Evolutionary conservation across 1,284 basidiomycete species (phyloP).

Genomic region (Exsudoporus floridanus): DNA sequence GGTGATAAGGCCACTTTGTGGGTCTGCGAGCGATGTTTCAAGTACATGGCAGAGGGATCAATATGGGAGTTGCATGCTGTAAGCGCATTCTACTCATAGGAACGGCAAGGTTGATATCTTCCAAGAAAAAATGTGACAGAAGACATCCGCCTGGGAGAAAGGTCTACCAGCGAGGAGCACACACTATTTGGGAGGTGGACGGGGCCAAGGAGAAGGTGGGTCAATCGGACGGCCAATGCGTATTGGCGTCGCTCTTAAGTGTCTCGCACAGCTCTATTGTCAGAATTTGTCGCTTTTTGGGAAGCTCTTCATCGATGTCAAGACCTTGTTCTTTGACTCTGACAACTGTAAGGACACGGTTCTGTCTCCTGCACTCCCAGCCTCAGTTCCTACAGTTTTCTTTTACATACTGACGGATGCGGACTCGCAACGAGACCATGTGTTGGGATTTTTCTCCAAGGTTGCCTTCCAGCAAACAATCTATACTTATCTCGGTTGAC

Average conservation of each 20-base stretch:
- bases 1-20: conserved; percentile 61
- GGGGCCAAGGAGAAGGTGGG: conserved; percentile 76
- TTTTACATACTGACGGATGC: conserved; percentile 95
- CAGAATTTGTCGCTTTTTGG: conserved; percentile 96
- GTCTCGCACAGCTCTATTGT: conserved; percentile 74
- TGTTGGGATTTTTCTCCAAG: conserved; percentile 96
- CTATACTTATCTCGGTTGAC: conserved; percentile 5
- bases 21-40: conserved; percentile 95
- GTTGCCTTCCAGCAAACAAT: conserved; percentile 37
- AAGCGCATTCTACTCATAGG: conserved; percentile 30
- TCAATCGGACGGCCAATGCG: conserved; percentile 26
- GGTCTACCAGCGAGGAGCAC: conserved; percentile 89
- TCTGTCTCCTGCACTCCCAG: neutral
- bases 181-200: conserved; percentile 95
- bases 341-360: conserved; percentile 63
- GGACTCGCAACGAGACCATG: conserved; percentile 66
- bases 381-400: conserved; percentile 54
- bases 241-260: neutral
- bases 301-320: conserved; percentile 98
- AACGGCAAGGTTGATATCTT: neutral
- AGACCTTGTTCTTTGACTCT: conserved; percentile 94
- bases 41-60: conserved; percentile 82
- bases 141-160: conserved; percentile 84
- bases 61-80: conserved; percentile 78
- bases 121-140: conserved; percentile 68